These are phyloP conservation scores for Fusarium vanettenii DNA, from an alignment of 2,329 filamentous ascomycete genomes.

Conservation along the genomic window DNA sequence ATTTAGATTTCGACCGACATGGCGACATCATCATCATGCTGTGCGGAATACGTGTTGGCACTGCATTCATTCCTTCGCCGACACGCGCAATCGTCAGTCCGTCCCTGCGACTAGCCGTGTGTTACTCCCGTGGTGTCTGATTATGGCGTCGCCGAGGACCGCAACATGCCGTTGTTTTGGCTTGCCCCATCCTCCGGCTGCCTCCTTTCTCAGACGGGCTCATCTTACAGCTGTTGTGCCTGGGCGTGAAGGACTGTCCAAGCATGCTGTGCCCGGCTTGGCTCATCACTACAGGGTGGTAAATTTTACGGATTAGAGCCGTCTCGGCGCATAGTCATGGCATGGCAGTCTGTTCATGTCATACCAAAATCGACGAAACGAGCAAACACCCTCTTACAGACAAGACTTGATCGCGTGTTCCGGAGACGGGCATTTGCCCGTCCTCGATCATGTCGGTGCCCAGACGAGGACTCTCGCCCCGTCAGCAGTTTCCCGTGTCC, in stretches of 20 bases:
- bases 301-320: not conserved
- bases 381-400: slow-evolving; percentile 16
- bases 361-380: not conserved
- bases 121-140: not conserved
- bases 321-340: not conserved
- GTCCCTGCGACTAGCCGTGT: slow-evolving; percentile 13
- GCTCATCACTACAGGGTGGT: not conserved
- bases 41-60: slow-evolving; percentile 17
- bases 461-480: not conserved
- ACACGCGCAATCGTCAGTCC: slow-evolving; percentile 25
- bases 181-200: not conserved
- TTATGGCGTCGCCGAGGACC: not conserved
- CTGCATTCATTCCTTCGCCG: not conserved
- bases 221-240: slow-evolving; percentile 13
- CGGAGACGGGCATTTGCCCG: not conserved
- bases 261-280: not conserved
- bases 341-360: not conserved
- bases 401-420: not conserved
- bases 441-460: slow-evolving; percentile 4
- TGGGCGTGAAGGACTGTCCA: not conserved
- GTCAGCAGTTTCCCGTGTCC: slow-evolving; percentile 13
- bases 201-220: not conserved
- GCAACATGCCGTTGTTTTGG: not conserved
- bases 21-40: not conserved
- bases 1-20: not conserved